phyloP scores from a whole-genome alignment of 371 early-diverging fungal genomes.

The Amoeboaphelidium protococcarum region DNA sequence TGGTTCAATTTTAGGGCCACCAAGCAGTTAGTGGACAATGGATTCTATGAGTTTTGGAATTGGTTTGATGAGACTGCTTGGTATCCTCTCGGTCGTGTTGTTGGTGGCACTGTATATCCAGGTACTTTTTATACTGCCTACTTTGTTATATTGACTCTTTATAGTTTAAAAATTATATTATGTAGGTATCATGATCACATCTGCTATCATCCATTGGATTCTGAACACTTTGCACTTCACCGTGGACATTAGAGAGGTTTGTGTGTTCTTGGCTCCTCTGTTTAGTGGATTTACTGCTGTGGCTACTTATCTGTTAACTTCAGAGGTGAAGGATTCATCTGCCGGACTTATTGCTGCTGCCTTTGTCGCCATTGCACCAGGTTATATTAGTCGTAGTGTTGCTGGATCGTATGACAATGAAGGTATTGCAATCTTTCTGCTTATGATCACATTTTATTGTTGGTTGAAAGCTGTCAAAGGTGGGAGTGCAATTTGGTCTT shows the following conservation, averaged over 20 bases:
- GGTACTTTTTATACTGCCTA: too few species aligned
- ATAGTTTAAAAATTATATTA: neutral
- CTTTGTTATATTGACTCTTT: constrained; percentile 22
- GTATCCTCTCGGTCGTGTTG: constrained; percentile 96
- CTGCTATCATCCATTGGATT: constrained; percentile 77
- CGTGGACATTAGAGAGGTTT: constrained; percentile 88
- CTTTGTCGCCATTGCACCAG: constrained; percentile 91
- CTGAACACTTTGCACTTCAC: constrained; percentile 67
- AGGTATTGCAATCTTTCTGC: constrained; percentile 91
- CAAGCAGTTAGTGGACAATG: constrained; percentile 71
- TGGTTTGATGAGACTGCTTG: constrained; percentile 97
- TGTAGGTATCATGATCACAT: constrained; percentile 85
- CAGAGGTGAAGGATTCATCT: constrained; percentile 59
- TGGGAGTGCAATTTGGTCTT: constrained; percentile 64
- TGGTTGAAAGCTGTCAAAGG: constrained; percentile 86
- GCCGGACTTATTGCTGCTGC: constrained; percentile 86
- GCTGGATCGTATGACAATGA: constrained; percentile 99
- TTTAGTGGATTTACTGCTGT: constrained; percentile 82
- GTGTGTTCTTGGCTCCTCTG: constrained; percentile 83
- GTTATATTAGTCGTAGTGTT: constrained; percentile 95
- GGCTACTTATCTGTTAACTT: constrained; percentile 71
- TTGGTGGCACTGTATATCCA: constrained; percentile 92
- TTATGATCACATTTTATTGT: constrained; percentile 83
- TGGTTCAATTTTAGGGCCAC: constrained; percentile 96
- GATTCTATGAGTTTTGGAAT: constrained; percentile 90